Conservation (phyloP, 768 basidiomycete genomes). For the Tylopilus vinaceipallidus region DNA sequence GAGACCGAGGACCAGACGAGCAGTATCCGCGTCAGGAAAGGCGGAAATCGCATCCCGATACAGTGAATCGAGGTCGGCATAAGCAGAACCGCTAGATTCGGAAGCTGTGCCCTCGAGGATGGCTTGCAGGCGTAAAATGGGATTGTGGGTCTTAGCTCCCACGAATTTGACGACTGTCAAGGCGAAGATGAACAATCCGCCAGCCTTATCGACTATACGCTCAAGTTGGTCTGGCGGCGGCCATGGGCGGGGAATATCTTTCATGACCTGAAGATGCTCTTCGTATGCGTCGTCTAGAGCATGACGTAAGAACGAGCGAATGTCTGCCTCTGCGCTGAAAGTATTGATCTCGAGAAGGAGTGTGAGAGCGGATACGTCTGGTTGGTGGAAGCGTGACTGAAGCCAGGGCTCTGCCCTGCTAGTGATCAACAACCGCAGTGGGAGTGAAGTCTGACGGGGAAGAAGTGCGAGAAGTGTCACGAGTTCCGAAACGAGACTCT, state of each 20-base stretch:
- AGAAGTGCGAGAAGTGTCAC: constrained; percentile 21
- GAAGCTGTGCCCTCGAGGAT: constrained; percentile 10
- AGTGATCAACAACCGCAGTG: constrained; percentile 27
- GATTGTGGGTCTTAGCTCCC: constrained; percentile 18
- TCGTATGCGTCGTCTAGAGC: constrained; percentile 16
- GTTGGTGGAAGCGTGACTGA: constrained; percentile 15
- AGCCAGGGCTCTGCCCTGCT: constrained; percentile 19
- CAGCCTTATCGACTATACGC: constrained; percentile 16
- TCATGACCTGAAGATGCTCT: constrained; percentile 14
- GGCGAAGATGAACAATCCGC: constrained; percentile 28
- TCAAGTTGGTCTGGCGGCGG: constrained; percentile 22
- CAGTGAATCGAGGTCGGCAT: constrained; percentile 14
- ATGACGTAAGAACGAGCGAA: constrained; percentile 19
- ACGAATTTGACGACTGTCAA: constrained; percentile 28
- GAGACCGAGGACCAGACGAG: constrained; percentile 17
- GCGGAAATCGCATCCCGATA: constrained; percentile 15
- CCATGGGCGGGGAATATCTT: constrained; percentile 14
- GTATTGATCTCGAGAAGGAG: constrained; percentile 17
- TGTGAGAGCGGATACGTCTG: constrained; percentile 10
- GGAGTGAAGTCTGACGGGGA: background rate
- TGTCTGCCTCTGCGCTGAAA: constrained; percentile 22
- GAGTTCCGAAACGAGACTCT: constrained; percentile 20
- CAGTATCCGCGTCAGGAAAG: constrained; percentile 15
- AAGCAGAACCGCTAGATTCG: constrained; percentile 5
- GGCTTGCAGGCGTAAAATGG: constrained; percentile 13